Evolutionary conservation across 257 asterid genomes (phyloP), one percentile per base, ranked within the genome.

Genomic region (Salvia hispanica): DNA sequence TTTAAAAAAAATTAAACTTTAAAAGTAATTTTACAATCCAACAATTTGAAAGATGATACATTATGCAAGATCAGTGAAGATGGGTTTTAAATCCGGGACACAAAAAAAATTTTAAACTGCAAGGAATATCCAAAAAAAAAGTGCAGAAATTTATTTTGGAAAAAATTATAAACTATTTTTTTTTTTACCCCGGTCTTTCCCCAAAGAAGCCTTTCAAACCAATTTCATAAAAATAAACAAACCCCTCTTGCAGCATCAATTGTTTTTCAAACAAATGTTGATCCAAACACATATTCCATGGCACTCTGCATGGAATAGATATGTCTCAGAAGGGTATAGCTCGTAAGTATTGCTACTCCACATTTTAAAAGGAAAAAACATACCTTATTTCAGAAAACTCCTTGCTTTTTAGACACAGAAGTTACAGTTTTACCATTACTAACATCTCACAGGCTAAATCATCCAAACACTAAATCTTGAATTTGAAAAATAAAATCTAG

Each of bases 241-340:
- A 90, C 99, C 97, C 87, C 93, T 73, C 73, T 80, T 48, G 97
- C 99, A 56, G 87, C 92, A 77, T 88, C 93, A 58, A 21, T 71
- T 52, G 96, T 88, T 81, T 83, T 91, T 88, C 99, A 94, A 73
- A 94, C 92, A 81, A 94, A 94, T 50, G 95, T 94, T 67, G 99
- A 87, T 69, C 99, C 99, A 78, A 94, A 91, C 61, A 91, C 95
- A 52, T 82, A 91, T 72, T 88, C 99, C 96, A 94, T 94, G 48
- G 97, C 97, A 75, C 75, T 79, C 97, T 94, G 96, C 88, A 81
- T 64, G 37, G 54, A 66, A 81, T 45, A 79, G 15, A 72, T 34
- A 72, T 50, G 52, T 28, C 43, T 72, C 56, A 77, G 72, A 72
- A 73, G 47, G 66, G 55, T 31, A 31, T 21, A 70, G 45, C 54